These are phyloP conservation scores for Scheffersomyces parashehatae DNA, from an alignment of 1,139 yeast species.

Conservation along the genomic window DNA sequence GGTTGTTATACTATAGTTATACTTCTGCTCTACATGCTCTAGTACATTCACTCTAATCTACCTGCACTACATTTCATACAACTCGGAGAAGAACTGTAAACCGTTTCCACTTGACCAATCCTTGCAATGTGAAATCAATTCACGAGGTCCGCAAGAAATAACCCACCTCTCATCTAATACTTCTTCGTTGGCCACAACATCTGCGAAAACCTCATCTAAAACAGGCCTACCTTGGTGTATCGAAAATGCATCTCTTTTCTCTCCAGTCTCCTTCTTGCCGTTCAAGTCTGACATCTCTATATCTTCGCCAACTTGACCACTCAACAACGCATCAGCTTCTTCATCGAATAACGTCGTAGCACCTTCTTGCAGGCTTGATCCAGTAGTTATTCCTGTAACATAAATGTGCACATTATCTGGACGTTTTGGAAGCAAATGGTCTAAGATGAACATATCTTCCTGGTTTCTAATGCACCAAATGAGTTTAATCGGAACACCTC, in stretches of 20 bases:
- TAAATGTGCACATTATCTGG: slow-evolving; percentile 15
- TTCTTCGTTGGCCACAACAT: slow-evolving; percentile 26
- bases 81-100: slow-evolving; percentile 47
- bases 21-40: too few relatives aligned
- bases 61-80: slow-evolving; percentile 28
- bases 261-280: slow-evolving; percentile 1
- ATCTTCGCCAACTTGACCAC: slow-evolving; percentile 13
- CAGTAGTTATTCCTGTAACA: slow-evolving; percentile 19
- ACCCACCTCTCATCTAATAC: slow-evolving; percentile 46
- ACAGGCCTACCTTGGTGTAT: slow-evolving; percentile 42
- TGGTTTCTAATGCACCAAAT: slow-evolving; percentile 56
- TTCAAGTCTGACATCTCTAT: slow-evolving; percentile 22
- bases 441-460: slow-evolving; percentile 44
- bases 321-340: slow-evolving; percentile 20
- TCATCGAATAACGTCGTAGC: slow-evolving; percentile 12
- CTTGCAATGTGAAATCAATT: slow-evolving; percentile 49
- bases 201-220: slow-evolving; percentile 28
- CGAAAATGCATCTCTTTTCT: slow-evolving; percentile 3
- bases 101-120: slow-evolving; percentile 39
- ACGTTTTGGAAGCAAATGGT: slow-evolving; percentile 28
- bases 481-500: slow-evolving; percentile 11
- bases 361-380: not conserved
- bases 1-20: too few relatives aligned
- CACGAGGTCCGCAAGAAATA: slow-evolving; percentile 70
- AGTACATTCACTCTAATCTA: not conserved